Base-by-base conservation (phyloP, 1,139 yeast genomes). In the Blastobotrys elegans region DNA sequence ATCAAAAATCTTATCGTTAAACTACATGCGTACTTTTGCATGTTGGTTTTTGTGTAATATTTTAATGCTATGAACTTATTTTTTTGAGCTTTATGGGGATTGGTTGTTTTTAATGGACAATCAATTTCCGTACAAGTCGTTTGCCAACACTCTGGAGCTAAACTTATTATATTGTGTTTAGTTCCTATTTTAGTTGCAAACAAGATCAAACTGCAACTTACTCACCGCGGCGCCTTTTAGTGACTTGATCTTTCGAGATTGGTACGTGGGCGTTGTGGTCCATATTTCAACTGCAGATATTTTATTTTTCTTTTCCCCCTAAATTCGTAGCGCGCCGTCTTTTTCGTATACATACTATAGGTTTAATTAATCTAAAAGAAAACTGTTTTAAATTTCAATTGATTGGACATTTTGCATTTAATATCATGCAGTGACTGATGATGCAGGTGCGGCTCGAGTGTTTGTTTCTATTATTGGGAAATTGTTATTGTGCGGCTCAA, bases 1-100 rank as follows among this genome's bases (percentile, higher is more conserved):
- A 87, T 97, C 98, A 92, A 84, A 92, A 92, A 79, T 92, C 98
- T 76, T 92, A 92, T 95, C 98, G 98, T 89, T 92, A 90, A 20
- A 37, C 24, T 17, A 7, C 20, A 11, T 35, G 26, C 20, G n/a
- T 35, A 27, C 30, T 27, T 27, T 27, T 27, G 30, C 11, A 27
- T 27, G 13, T 27, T 8, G 8, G 30, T 8, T 13, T 27, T 8
- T 27, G 30, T 8, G n/a, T n/a, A n/a, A n/a, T n/a, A n/a, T n/a
- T n/a, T n/a, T n/a, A n/a, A n/a, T n/a, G 30, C 8, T 27, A 27
- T 27, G 13, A 27, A 27, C 13, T 27, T 27, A 27, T 8, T 27
- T 27, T 27, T 27, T 27, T 8, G 13, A 27, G 13, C 8, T 27
- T 27, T 27, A 27, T 13, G 30, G 11, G 13, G 30, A 27, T 27